phyloP scores from a whole-genome alignment of 257 asterid genomes.

The Scutellaria galericulata region DNA sequence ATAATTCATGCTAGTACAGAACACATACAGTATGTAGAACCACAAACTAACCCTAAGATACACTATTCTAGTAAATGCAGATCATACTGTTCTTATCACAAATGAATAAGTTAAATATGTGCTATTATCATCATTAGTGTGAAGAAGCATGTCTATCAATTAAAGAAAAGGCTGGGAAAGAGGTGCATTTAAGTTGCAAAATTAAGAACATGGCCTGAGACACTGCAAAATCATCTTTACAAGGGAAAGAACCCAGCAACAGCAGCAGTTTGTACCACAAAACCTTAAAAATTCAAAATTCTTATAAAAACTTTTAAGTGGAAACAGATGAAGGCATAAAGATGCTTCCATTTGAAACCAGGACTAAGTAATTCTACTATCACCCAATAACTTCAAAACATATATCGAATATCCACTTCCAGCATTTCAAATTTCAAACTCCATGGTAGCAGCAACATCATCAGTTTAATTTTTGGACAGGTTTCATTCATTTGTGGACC shows the following conservation, averaged over 20 bases:
- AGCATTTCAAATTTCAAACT: conserved; percentile 17
- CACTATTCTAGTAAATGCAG: neutral
- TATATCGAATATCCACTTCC: conserved; percentile 11
- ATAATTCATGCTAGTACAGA: conserved; percentile 2
- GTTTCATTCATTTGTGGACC: conserved; percentile 5
- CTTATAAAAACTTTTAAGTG: conserved; percentile 2
- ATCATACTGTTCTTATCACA: neutral
- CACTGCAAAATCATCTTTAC: conserved; percentile 1
- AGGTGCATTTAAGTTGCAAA: conserved; percentile 14
- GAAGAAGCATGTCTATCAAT: conserved; percentile 1
- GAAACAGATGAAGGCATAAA: neutral
- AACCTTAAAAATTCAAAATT: conserved; percentile 13
- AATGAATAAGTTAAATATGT: conserved; percentile 21
- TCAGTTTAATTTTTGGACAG: conserved; percentile 16
- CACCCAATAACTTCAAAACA: conserved; percentile 13
- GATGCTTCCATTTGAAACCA: neutral
- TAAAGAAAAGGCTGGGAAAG: neutral
- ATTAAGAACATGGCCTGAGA: neutral
- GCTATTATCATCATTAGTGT: conserved; percentile 3
- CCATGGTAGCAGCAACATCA: conserved; percentile 19
- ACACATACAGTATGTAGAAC: conserved; percentile 16
- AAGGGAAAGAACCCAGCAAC: conserved; percentile 1
- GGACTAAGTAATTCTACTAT: neutral
- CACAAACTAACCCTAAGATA: conserved; percentile 19
- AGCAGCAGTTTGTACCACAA: conserved; percentile 8